Evolutionary conservation across 352 stramenopile genomes (phyloP).

Genomic region (Globisporangium spinosum): DNA sequence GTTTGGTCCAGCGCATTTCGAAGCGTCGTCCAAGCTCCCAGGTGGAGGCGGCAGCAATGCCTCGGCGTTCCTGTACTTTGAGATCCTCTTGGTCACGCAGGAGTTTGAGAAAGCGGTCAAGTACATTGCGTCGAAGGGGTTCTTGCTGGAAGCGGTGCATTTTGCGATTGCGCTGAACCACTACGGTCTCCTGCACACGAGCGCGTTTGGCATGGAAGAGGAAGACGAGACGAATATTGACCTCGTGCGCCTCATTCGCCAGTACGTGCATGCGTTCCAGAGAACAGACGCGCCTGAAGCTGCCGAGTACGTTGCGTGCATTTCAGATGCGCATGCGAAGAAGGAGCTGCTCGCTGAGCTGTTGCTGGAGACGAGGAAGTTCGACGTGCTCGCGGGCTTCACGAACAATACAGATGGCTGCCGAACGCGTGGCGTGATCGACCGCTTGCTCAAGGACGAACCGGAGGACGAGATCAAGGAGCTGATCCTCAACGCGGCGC

Average conservation of each 20-base stretch:
- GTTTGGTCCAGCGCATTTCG: slow-evolving; percentile 72
- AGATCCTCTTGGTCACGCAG: slow-evolving; percentile 75
- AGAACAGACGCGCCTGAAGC: slow-evolving; percentile 70
- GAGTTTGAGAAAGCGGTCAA: slow-evolving; percentile 81
- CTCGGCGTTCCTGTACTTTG: slow-evolving; percentile 73
- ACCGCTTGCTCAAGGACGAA: slow-evolving; percentile 71
- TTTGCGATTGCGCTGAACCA: slow-evolving; percentile 80
- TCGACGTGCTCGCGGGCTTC: slow-evolving; percentile 71
- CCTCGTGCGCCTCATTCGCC: slow-evolving; percentile 71
- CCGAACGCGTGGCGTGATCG: slow-evolving; percentile 69
- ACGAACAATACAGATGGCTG: slow-evolving; percentile 82
- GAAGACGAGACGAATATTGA: slow-evolving; percentile 64
- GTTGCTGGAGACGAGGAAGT: slow-evolving; percentile 78
- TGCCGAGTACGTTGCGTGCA: slow-evolving; percentile 76
- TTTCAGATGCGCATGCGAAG: slow-evolving; percentile 54
- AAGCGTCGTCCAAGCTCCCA: slow-evolving; percentile 34
- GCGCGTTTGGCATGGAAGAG: slow-evolving; percentile 48
- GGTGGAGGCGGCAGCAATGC: slow-evolving; percentile 32
- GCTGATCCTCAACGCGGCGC: slow-evolving; percentile 63
- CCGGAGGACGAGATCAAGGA: slow-evolving; percentile 74
- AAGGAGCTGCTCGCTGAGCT: slow-evolving; percentile 72
- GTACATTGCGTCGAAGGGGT: slow-evolving; percentile 75
- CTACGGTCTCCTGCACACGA: slow-evolving; percentile 65
- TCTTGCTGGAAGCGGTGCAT: slow-evolving; percentile 74
- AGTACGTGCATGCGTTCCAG: slow-evolving; percentile 85